Percentiles rank a stretch among this genome's conserved stretches.
These are phyloP conservation scores for Sclerotinia glacialis DNA, from an alignment of 2,329 filamentous ascomycete genomes.

Conservation along the genomic window DNA sequence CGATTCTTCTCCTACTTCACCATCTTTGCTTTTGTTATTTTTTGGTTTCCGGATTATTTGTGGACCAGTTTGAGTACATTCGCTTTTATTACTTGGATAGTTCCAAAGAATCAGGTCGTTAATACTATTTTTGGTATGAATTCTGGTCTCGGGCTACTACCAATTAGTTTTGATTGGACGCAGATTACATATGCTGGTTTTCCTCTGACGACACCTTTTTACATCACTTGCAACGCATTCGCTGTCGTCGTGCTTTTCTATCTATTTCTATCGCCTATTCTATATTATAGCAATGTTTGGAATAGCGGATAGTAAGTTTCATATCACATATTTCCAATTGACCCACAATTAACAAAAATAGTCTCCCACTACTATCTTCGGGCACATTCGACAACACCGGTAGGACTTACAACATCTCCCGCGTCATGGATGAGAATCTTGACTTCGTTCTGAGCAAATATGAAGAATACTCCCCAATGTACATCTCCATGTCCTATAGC, in stretches of 20 bases:
- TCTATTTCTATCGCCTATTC: constrained; percentile 29
- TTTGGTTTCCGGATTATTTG: constrained; percentile 51
- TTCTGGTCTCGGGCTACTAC: constrained; percentile 45
- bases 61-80: constrained; percentile 49
- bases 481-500: neutral
- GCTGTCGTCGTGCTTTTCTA: neutral
- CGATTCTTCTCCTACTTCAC: constrained; percentile 48
- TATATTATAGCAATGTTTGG: constrained; percentile 66
- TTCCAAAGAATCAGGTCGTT: constrained; percentile 44
- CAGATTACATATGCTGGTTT: constrained; percentile 40
- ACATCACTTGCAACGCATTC: constrained; percentile 6
- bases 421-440: constrained; percentile 53
- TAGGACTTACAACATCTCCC: constrained; percentile 58
- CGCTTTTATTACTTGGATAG: constrained; percentile 55
- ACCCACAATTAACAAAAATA: neutral
- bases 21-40: constrained; percentile 50
- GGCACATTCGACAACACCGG: constrained; percentile 59
- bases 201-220: constrained; percentile 53
- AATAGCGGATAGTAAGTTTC: constrained; percentile 51
- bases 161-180: constrained; percentile 48
- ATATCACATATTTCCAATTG: neutral
- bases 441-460: constrained; percentile 6
- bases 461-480: constrained; percentile 10
- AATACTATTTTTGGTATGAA: constrained; percentile 42
- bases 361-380: constrained; percentile 7